Conservation (phyloP, 495 filamentous ascomycete genomes). For the Penicillium taxi region DNA sequence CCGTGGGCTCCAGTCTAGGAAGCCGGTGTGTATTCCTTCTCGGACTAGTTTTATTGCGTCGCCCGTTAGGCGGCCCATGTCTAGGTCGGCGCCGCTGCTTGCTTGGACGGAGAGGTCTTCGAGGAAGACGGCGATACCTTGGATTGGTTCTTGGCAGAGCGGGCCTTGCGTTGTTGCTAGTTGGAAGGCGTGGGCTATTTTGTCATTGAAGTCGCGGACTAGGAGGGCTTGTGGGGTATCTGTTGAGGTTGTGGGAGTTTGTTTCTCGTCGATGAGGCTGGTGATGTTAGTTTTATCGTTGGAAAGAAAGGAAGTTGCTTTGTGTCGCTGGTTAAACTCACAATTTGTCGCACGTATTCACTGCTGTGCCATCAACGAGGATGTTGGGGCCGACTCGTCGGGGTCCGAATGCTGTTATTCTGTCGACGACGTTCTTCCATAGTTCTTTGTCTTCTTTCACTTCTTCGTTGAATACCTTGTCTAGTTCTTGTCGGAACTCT, state of each 20-base stretch:
- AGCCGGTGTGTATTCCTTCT: conserved; percentile 75
- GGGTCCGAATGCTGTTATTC: conserved; percentile 85
- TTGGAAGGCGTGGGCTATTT: conserved; percentile 88
- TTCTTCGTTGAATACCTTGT: conserved; percentile 52
- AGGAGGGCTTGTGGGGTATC: conserved; percentile 47
- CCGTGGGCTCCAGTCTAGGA: conserved; percentile 91
- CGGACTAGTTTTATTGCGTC: conserved; percentile 85
- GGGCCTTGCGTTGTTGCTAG: conserved; percentile 83
- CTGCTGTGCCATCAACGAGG: conserved; percentile 73
- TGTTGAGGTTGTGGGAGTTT: conserved; percentile 16
- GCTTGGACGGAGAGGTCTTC: conserved; percentile 62
- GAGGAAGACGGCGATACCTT: conserved; percentile 86
- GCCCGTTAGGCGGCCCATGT: conserved; percentile 78
- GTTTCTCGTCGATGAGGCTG: conserved; percentile 33
- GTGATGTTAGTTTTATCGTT: conserved; percentile 10
- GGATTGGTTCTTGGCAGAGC: conserved; percentile 87
- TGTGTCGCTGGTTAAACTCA: conserved; percentile 48
- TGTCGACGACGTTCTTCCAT: conserved; percentile 71
- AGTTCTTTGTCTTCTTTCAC: conserved; percentile 57
- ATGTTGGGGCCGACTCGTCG: conserved; percentile 79
- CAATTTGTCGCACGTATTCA: conserved; percentile 66
- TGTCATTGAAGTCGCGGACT: conserved; percentile 74
- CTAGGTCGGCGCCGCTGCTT: conserved; percentile 53
- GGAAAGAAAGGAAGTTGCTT: too few species aligned
- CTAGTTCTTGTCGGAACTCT: conserved; percentile 69